phyloP scores from a whole-genome alignment of 2,329 filamentous ascomycete species.

The Penicillium sp. region DNA sequence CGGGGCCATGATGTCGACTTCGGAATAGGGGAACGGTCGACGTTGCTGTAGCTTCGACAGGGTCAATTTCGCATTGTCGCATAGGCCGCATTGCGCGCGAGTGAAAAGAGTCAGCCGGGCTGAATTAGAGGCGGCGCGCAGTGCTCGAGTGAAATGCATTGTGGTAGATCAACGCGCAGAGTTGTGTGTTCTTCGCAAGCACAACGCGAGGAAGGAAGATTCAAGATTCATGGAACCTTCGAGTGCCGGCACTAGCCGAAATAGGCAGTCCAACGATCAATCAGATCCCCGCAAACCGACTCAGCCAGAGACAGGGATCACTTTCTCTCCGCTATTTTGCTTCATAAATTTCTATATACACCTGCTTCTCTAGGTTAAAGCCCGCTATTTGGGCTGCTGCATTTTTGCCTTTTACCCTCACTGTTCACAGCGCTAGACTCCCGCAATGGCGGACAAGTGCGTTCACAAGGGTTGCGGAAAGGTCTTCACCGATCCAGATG shows the following conservation, averaged over 20 bases:
- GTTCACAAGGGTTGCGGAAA: conserved; percentile 96
- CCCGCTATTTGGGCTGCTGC: not conserved
- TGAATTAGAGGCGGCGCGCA: conserved; percentile 24
- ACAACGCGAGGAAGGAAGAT: not conserved
- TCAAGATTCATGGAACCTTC: conserved; percentile 34
- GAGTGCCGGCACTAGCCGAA: conserved; percentile 34
- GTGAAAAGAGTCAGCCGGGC: conserved; percentile 58
- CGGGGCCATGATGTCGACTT: conserved; percentile 57
- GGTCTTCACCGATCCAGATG: conserved; percentile 72
- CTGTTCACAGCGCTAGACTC: not conserved
- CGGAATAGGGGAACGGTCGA: conserved; percentile 53
- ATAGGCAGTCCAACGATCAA: conserved; percentile 21
- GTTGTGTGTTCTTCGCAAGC: not conserved
- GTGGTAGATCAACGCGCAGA: not conserved
- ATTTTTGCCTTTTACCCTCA: not conserved
- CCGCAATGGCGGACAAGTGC: conserved; percentile 61
- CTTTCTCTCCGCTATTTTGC: conserved; percentile 1
- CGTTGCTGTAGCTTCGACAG: conserved; percentile 52
- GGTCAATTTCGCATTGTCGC: conserved; percentile 57
- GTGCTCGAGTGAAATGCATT: conserved; percentile 29
- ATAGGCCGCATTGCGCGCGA: conserved; percentile 56
- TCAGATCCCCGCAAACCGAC: conserved; percentile 5
- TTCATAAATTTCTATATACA: not conserved
- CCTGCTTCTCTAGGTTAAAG: not conserved
- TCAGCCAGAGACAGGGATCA: not conserved